phyloP scores from a whole-genome alignment of 2,329 filamentous ascomycete genomes.

The Colletotrichum sublineola region DNA sequence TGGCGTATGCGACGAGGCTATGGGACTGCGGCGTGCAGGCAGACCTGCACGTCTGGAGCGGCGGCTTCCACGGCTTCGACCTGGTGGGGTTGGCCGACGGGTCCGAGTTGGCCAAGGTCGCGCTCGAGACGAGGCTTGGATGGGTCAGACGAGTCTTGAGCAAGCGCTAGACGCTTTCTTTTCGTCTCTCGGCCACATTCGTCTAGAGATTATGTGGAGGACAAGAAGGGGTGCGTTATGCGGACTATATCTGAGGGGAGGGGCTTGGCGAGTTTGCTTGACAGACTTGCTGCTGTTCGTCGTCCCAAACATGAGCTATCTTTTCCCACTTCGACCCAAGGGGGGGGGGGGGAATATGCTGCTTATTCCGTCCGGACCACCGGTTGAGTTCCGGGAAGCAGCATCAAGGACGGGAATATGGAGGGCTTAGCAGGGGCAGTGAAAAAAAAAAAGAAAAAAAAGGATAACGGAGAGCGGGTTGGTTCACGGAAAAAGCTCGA shows the following conservation, averaged over 20 bases:
- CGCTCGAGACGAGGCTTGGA: conserved; percentile 36
- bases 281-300: neutral
- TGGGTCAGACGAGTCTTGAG: conserved; percentile 27
- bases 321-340: neutral
- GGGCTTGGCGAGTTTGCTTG: no score
- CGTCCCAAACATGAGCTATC: conserved; percentile 4
- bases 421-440: neutral
- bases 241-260: neutral
- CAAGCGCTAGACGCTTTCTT: neutral
- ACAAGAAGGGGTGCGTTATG: neutral
- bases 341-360: neutral
- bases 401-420: neutral
- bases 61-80: conserved; percentile 57
- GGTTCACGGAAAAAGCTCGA: neutral
- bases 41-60: conserved; percentile 60
- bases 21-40: conserved; percentile 56
- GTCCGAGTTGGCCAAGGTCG: conserved; percentile 24
- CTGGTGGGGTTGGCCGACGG: conserved; percentile 26
- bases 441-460: neutral
- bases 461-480: no score
- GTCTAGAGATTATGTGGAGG: no score
- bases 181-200: no score
- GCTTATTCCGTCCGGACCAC: conserved; percentile 26
- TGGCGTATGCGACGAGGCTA: conserved; percentile 50
- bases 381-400: conserved; percentile 11